A percentile compares a stretch with the other conserved stretches of the same genome.
These are phyloP conservation scores for Cornus controversa DNA, from an alignment of 148 eudicot genomes.

Conservation along the genomic window DNA sequence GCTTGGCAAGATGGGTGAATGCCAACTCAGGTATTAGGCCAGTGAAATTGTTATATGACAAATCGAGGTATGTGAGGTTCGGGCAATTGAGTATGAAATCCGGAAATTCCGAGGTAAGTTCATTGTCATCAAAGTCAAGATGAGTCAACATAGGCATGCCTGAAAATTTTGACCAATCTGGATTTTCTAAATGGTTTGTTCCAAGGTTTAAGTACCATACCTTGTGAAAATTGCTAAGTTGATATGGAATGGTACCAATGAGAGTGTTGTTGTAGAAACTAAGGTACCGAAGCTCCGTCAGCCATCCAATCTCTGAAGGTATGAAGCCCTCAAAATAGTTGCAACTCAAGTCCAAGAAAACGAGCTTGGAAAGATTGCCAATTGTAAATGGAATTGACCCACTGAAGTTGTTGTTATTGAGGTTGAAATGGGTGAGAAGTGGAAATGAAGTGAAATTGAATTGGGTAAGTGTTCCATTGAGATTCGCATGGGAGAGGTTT, in stretches of 20 bases:
- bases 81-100: slow-evolving; percentile 39
- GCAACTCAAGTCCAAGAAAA: slow-evolving; percentile 45
- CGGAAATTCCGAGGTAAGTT: slow-evolving; percentile 51
- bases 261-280: slow-evolving; percentile 42
- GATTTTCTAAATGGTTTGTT: slow-evolving; percentile 49
- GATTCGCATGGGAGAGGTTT: slow-evolving; percentile 21
- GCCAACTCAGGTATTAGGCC: slow-evolving; percentile 50
- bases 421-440: slow-evolving; percentile 39
- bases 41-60: slow-evolving; percentile 51
- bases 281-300: slow-evolving; percentile 46
- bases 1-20: slow-evolving; percentile 39
- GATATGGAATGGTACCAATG: slow-evolving; percentile 44
- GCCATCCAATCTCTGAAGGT: slow-evolving; percentile 54
- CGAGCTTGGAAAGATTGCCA: slow-evolving; percentile 51
- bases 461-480: slow-evolving; percentile 35
- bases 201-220: slow-evolving; percentile 57
- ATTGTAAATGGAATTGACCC: slow-evolving; percentile 61
- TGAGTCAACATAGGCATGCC: slow-evolving; percentile 46
- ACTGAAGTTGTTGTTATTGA: slow-evolving; percentile 37
- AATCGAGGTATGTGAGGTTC: slow-evolving; percentile 59
- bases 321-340: slow-evolving; percentile 42
- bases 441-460: slow-evolving; percentile 55
- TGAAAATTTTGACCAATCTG: slow-evolving; percentile 60
- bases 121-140: slow-evolving; percentile 42
- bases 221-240: slow-evolving; percentile 45